Conservation (phyloP, 768 basidiomycete genomes). For the Coprinopsis marcescibilis region DNA sequence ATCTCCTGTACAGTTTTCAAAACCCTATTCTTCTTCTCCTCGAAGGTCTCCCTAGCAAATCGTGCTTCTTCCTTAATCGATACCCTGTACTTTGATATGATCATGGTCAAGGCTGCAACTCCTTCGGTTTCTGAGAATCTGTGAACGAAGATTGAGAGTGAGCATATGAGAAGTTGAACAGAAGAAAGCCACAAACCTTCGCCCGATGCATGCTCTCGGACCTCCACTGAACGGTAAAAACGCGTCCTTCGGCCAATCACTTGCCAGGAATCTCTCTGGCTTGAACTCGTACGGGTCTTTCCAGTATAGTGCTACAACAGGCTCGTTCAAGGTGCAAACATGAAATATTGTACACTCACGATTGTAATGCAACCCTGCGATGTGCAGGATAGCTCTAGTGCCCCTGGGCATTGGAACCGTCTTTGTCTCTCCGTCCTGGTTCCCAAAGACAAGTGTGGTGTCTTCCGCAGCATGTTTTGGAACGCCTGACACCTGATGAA, state of each 20-base stretch:
- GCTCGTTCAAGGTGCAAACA: background rate
- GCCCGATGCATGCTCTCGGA: slow-evolving; percentile 38
- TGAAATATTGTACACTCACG: slow-evolving; percentile 27
- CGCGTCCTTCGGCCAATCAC: slow-evolving; percentile 16
- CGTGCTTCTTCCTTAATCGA: no score
- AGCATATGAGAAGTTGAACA: no score
- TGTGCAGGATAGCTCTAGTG: slow-evolving; percentile 28
- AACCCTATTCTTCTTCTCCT: no score
- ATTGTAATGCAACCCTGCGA: slow-evolving; percentile 43
- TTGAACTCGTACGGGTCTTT: slow-evolving; percentile 35
- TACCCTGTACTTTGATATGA: no score
- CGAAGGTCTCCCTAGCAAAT: no score
- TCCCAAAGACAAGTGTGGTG: slow-evolving; percentile 30
- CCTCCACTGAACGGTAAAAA: slow-evolving; percentile 24
- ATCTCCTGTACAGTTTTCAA: no score
- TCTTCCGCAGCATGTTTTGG: slow-evolving; percentile 45
- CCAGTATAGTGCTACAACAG: slow-evolving; percentile 38
- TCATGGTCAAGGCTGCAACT: no score
- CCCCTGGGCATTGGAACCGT: slow-evolving; percentile 38
- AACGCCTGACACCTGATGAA: slow-evolving; percentile 30
- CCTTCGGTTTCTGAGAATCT: no score
- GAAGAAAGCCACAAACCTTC: no score
- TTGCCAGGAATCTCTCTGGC: slow-evolving; percentile 12
- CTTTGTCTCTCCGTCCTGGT: slow-evolving; percentile 32
- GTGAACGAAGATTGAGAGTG: no score